These are phyloP conservation scores for Vanilla planifolia DNA, from an alignment of 106 monocot genomes.

Conservation along the genomic window DNA sequence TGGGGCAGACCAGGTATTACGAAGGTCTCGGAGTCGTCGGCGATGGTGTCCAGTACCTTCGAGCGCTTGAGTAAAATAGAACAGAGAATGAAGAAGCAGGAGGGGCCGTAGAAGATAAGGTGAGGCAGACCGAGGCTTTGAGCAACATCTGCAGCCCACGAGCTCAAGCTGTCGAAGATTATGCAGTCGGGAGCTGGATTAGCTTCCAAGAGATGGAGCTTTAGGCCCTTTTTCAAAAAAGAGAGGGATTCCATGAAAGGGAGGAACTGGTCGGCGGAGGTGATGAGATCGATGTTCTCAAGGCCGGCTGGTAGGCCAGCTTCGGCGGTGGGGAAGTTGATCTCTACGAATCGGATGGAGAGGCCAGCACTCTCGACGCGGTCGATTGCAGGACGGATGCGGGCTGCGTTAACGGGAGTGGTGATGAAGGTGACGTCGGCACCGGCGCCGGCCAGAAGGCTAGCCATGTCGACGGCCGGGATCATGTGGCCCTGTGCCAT, in stretches of 20 bases:
- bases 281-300: conserved; percentile 10
- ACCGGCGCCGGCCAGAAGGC: conserved; percentile 8
- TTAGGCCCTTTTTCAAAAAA: not conserved
- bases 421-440: conserved; percentile 14
- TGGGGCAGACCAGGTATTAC: conserved; percentile 37
- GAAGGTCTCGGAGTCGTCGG: conserved; percentile 2
- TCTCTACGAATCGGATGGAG: conserved; percentile 12
- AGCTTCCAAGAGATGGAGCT: not conserved
- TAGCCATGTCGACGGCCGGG: conserved; percentile 15
- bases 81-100: conserved; percentile 4
- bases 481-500: conserved; percentile 19
- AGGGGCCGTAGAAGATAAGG: conserved; percentile 8
- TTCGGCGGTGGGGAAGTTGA: conserved; percentile 8
- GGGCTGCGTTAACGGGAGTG: conserved; percentile 15
- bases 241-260: conserved; percentile 2
- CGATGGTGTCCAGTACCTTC: not conserved
- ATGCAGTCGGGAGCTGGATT: conserved; percentile 1
- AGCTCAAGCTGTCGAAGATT: conserved; percentile 4
- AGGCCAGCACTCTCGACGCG: not conserved
- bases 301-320: conserved; percentile 9
- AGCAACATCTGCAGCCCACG: not conserved
- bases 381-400: not conserved
- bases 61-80: not conserved
- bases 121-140: not conserved
- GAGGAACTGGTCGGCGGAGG: not conserved